Percentiles rank a stretch among this genome's conserved stretches.
phyloP scores from a whole-genome alignment of 768 basidiomycete genomes.

The Ramaria sp. region DNA sequence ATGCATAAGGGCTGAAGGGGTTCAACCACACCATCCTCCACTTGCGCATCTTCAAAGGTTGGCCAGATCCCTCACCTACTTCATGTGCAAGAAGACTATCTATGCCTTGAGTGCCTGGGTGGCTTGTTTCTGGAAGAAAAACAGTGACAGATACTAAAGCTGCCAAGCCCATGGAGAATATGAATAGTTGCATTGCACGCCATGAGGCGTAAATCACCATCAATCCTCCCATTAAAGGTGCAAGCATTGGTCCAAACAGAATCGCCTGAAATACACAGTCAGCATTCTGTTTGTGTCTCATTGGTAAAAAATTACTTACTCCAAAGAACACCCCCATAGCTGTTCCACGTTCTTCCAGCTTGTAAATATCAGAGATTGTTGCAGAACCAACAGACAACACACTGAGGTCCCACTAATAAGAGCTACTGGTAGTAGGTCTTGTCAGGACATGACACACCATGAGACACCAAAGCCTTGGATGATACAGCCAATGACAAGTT shows the following conservation, averaged over 20 bases:
- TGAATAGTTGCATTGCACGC: constrained; percentile 43
- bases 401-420: constrained; percentile 38
- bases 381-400: constrained; percentile 43
- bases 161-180: constrained; percentile 32
- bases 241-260: constrained; percentile 23
- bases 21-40: constrained; percentile 38
- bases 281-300: neutral
- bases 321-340: constrained; percentile 50
- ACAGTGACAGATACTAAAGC: constrained; percentile 30
- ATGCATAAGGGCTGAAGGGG: constrained; percentile 38
- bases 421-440: too few relatives aligned
- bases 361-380: constrained; percentile 25
- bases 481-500: constrained; percentile 51
- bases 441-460: too few relatives aligned
- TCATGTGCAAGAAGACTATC: constrained; percentile 25
- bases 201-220: constrained; percentile 31
- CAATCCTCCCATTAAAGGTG: constrained; percentile 6
- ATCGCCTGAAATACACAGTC: neutral
- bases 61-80: neutral
- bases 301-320: neutral
- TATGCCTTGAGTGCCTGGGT: constrained; percentile 45
- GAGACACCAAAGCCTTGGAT: constrained; percentile 31
- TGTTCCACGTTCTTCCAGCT: constrained; percentile 5
- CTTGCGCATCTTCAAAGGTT: constrained; percentile 1
- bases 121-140: constrained; percentile 59